Evolutionary conservation across 106 monocot genomes (phyloP), one percentile per base, ranked within the genome.

Genomic region (Dendrobium chrysotoxum): DNA sequence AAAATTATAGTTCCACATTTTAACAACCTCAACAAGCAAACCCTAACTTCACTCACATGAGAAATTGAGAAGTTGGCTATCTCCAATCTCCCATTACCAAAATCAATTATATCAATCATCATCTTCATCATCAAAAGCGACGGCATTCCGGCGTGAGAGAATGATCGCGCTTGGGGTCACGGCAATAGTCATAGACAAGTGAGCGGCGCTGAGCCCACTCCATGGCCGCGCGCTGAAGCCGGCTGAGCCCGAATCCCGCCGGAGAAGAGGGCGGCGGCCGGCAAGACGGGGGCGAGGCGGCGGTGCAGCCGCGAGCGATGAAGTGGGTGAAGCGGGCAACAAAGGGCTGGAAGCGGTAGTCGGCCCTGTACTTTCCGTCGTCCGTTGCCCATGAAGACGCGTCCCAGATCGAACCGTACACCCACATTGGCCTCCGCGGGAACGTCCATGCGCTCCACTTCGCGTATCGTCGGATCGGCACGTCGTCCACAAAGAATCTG

Each of bases 361-460:
- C 84, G 13, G 84, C 89, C 66, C 84, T 84, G 89, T 84, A 89
- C 39, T 46, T 82, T 26, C 89, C 89, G 53, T 82, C 81, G 17
- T 89, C 89, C 9, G 89, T 89, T 7, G 89, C 89, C 89, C 89
- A 89, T 26, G 89, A 77, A 3, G 89, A 89, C 15, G 89, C 89
- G 68, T 89, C 89, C 89, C 89, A 89, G 66, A 89, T 89, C 1
- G 89, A 89, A 2, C 89, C 89, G 73, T 89, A 89, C 8, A 81
- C 76, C 89, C 89, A 89, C 89, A 89, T 86, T 31, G 86, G 86
- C 77, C 89, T 54, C 71, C 17, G 30, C 8, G 89, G 89, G 71
- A 86, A 89, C 54, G 84, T 89, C 26, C 76, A n/a, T 13, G 72
- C 74, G 6, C 57, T 82, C 80, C 84, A 80, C 74, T 72, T 66